phyloP scores from a whole-genome alignment of 306 rosid species.

The Geum urbanum region DNA sequence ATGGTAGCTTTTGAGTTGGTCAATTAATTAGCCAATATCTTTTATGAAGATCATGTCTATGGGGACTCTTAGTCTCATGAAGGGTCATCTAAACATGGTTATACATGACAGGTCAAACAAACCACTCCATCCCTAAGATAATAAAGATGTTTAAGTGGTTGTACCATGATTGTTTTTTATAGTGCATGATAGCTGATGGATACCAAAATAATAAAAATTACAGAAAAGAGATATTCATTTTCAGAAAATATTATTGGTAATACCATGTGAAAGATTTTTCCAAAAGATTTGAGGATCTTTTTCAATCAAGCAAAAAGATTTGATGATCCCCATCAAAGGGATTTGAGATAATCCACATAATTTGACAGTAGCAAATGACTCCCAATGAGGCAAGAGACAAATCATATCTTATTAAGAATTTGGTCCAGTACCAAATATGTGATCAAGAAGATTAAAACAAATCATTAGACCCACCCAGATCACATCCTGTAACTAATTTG shows the following conservation, averaged over 20 bases:
- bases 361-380: neutral
- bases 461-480: too few relatives aligned
- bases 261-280: neutral
- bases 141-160: neutral
- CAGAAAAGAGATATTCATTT: neutral
- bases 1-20: neutral
- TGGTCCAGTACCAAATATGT: neutral
- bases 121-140: neutral
- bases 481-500: too few relatives aligned
- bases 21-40: neutral
- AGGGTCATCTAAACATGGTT: neutral
- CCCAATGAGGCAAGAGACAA: neutral
- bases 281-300: constrained; percentile 12
- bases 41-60: neutral
- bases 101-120: neutral
- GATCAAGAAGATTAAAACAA: neutral
- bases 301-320: neutral
- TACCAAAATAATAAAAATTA: neutral
- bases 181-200: neutral
- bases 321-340: constrained; percentile 16
- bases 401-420: neutral
- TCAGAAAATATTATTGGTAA: neutral
- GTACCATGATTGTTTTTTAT: neutral
- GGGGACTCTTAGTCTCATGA: neutral
- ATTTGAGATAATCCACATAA: neutral